A percentile compares a stretch with the other conserved stretches of the same genome.
Evolutionary conservation across 2,329 filamentous ascomycete species (phyloP).

Genomic region (Fusarium nelsonii): DNA sequence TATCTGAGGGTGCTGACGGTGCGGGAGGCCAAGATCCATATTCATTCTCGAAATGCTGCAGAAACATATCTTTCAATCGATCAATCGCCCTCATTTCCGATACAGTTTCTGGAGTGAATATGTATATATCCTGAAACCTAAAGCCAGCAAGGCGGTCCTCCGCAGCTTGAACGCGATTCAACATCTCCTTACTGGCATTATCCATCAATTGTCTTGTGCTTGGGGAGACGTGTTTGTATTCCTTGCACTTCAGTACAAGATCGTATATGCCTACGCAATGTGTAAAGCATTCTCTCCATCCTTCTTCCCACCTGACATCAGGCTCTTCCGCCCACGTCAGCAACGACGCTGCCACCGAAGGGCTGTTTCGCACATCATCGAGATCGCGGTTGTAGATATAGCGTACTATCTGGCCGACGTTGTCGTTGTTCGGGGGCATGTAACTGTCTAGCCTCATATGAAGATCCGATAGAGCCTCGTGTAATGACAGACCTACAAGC

Average conservation of each 20-base stretch:
- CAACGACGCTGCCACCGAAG: constrained; percentile 69
- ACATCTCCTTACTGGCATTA: constrained; percentile 70
- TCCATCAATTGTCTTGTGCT: constrained; percentile 74
- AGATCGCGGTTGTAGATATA: constrained; percentile 71
- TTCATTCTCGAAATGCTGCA: constrained; percentile 66
- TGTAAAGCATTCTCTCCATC: constrained; percentile 75
- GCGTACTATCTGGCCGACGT: constrained; percentile 69
- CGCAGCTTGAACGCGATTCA: constrained; percentile 71
- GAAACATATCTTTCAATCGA: constrained; percentile 70
- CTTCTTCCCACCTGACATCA: constrained; percentile 72
- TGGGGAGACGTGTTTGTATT: constrained; percentile 70
- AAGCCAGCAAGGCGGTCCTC: constrained; percentile 72
- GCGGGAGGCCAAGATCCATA: constrained; percentile 74
- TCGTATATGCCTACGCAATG: constrained; percentile 74
- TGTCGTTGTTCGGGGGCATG: constrained; percentile 68
- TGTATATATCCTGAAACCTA: constrained; percentile 73
- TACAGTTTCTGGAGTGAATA: constrained; percentile 58
- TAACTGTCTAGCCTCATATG: constrained; percentile 70
- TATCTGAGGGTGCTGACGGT: constrained; percentile 56
- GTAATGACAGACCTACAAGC: constrained; percentile 72
- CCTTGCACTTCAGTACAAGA: constrained; percentile 64
- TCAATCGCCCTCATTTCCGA: constrained; percentile 68
- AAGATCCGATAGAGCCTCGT: constrained; percentile 72
- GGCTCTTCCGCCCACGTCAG: constrained; percentile 75
- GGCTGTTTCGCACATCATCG: constrained; percentile 73